Evolutionary conservation across 768 basidiomycete species (phyloP).

Genomic region (Russula earlei): DNA sequence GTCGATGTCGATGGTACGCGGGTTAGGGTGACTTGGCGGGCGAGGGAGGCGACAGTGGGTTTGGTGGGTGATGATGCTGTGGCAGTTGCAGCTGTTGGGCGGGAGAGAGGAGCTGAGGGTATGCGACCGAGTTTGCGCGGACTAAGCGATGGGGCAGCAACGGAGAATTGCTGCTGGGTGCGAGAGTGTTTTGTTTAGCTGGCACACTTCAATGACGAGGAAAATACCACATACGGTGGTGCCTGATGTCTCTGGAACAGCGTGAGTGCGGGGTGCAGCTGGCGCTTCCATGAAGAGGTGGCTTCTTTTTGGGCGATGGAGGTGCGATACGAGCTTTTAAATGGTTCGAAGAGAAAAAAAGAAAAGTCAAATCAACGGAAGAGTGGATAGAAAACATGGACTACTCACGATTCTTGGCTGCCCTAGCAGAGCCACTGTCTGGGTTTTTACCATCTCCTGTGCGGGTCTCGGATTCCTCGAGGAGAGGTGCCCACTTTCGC

Average conservation of each 20-base stretch:
- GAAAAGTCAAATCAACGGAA: too few relatives aligned
- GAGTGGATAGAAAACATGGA: background rate
- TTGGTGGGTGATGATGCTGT: constrained; percentile 44
- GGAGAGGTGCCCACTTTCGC: constrained; percentile 63
- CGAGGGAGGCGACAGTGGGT: constrained; percentile 27
- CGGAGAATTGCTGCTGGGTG: constrained; percentile 22
- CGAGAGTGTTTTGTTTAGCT: constrained; percentile 22
- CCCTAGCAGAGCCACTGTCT: constrained; percentile 17
- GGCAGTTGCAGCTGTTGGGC: constrained; percentile 10
- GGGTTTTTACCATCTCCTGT: constrained; percentile 24
- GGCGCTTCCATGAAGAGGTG: constrained; percentile 21
- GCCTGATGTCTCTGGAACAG: constrained; percentile 26
- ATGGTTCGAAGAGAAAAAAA: constrained; percentile 16
- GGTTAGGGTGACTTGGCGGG: background rate
- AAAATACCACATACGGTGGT: constrained; percentile 22
- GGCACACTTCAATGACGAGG: too few relatives aligned
- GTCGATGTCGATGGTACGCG: constrained; percentile 48
- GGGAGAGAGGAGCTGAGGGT: constrained; percentile 28
- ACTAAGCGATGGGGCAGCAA: constrained; percentile 27
- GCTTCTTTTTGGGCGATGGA: constrained; percentile 44
- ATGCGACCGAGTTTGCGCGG: constrained; percentile 27
- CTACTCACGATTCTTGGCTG: constrained; percentile 23
- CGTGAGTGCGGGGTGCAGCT: constrained; percentile 18
- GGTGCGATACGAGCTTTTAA: constrained; percentile 43
- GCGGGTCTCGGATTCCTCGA: constrained; percentile 39